Conservation (phyloP, 257 asterid genomes). For the Solanum megistacrolobum region DNA sequence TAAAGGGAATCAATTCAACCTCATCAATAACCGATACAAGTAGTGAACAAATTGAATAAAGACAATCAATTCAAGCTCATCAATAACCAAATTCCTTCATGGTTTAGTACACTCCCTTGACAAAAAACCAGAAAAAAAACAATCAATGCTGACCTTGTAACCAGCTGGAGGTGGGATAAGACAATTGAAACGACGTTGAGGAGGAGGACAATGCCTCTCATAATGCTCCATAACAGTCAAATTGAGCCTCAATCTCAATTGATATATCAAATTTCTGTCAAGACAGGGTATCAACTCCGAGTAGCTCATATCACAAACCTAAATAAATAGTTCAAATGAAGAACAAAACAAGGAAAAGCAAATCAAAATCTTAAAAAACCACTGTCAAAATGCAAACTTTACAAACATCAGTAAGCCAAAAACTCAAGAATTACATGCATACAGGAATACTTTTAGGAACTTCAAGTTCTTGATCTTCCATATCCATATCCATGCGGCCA, state of each 20-base stretch:
- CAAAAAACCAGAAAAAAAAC: neutral
- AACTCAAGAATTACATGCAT: neutral
- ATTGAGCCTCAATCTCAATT: constrained; percentile 59
- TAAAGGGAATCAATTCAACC: neutral
- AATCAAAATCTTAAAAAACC: neutral
- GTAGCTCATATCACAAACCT: constrained; percentile 78
- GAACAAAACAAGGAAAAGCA: neutral
- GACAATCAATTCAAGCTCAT: neutral
- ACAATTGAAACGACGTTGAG: constrained; percentile 74
- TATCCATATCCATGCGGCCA: constrained; percentile 35
- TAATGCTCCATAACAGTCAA: constrained; percentile 93
- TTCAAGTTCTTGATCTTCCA: constrained; percentile 55
- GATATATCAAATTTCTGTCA: constrained; percentile 63
- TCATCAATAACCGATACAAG: neutral
- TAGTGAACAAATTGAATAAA: neutral
- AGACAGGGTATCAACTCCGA: constrained; percentile 90
- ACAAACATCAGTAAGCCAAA: neutral
- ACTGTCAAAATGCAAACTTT: neutral
- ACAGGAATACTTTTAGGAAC: constrained; percentile 64
- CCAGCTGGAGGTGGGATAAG: constrained; percentile 85
- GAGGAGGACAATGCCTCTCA: constrained; percentile 90
- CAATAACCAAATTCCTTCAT: neutral
- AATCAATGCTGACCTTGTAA: constrained; percentile 63
- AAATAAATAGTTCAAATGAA: neutral
- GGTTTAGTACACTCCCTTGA: neutral